A percentile compares a stretch with the other conserved stretches of the same genome.
These are phyloP conservation scores for Alternaria ethzedia DNA, from an alignment of 2,329 filamentous ascomycete genomes.

Conservation along the genomic window DNA sequence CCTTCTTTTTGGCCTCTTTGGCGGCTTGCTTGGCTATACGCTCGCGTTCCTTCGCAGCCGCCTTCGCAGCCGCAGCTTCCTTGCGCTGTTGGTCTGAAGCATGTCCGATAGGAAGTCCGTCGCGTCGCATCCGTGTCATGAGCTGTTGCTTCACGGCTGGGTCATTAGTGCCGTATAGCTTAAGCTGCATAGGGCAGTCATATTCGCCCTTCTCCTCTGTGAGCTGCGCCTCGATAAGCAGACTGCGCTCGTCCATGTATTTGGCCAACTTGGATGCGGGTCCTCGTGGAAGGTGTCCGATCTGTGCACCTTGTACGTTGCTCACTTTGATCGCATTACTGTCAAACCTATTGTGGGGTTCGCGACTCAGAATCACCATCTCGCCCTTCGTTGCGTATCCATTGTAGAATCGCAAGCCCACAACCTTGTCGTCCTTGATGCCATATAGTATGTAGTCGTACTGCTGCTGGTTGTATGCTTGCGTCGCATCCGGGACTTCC, in stretches of 20 bases:
- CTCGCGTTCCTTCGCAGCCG: constrained; percentile 63
- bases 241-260: constrained; percentile 63
- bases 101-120: constrained; percentile 62
- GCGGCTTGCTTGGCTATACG: constrained; percentile 52
- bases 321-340: constrained; percentile 77
- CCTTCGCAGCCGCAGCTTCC: constrained; percentile 62
- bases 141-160: constrained; percentile 60
- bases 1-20: constrained; percentile 37
- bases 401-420: constrained; percentile 58
- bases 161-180: constrained; percentile 71
- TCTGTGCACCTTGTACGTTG: constrained; percentile 76
- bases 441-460: constrained; percentile 41
- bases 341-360: constrained; percentile 66
- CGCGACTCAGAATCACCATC: constrained; percentile 56
- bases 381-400: constrained; percentile 46
- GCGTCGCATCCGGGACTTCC: constrained; percentile 35
- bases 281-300: constrained; percentile 76
- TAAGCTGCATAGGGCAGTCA: constrained; percentile 75
- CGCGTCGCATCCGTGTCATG: constrained; percentile 66
- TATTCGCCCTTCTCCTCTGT: constrained; percentile 69
- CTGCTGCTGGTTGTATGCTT: constrained; percentile 32
- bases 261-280: constrained; percentile 74
- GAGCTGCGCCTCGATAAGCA: constrained; percentile 73
- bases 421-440: constrained; percentile 60
- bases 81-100: constrained; percentile 55